Conservation (phyloP, 2,329 filamentous ascomycete species). For the Chaetomium sp. region DNA sequence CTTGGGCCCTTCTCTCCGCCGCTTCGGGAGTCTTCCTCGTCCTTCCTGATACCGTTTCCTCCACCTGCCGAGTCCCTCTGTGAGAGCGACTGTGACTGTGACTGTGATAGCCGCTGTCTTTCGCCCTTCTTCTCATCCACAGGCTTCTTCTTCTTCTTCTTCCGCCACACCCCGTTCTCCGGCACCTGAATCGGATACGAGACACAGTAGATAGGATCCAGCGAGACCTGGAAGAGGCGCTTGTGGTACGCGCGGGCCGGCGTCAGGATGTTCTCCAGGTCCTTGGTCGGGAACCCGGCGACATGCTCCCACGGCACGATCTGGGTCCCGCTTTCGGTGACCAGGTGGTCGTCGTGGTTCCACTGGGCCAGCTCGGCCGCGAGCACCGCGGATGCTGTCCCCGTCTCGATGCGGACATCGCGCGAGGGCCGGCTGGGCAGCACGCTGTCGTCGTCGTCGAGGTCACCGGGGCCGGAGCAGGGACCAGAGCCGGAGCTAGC, state of each 20-base stretch:
- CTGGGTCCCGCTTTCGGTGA: conserved; percentile 50
- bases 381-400: conserved; percentile 29
- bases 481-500: conserved; percentile 11
- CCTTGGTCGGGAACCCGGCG: conserved; percentile 66
- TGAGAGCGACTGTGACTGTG: conserved; percentile 1
- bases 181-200: conserved; percentile 79
- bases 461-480: conserved; percentile 19
- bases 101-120: no score
- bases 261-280: conserved; percentile 73
- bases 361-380: conserved; percentile 38
- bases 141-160: conserved; percentile 41
- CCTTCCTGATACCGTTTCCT: conserved; percentile 18
- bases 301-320: conserved; percentile 66
- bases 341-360: conserved; percentile 49
- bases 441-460: conserved; percentile 45
- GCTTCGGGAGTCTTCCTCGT: conserved; percentile 26
- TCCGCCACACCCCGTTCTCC: conserved; percentile 70
- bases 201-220: conserved; percentile 74
- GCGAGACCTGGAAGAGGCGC: conserved; percentile 70
- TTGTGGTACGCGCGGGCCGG: conserved; percentile 73
- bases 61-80: conserved; percentile 28
- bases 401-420: conserved; percentile 27
- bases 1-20: conserved; percentile 23
- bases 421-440: conserved; percentile 42
- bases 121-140: background rate